phyloP scores from a whole-genome alignment of 2,329 filamentous ascomycete genomes.

The Pyricularia pennisetigena region DNA sequence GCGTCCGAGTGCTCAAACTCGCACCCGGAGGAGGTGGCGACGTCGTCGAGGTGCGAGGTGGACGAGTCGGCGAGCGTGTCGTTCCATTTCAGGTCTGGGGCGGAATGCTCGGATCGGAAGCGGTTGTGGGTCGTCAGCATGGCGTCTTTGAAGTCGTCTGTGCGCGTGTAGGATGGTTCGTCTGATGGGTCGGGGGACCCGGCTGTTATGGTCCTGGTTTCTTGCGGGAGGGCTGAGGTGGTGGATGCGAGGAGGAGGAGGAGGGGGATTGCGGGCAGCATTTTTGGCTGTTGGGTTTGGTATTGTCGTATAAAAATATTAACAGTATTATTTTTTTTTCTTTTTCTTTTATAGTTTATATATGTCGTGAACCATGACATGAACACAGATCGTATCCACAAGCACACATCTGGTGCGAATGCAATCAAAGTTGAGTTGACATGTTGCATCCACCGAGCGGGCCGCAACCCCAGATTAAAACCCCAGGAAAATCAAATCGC shows the following conservation, averaged over 20 bases:
- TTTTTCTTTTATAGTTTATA: no score
- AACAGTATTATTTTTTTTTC: background rate
- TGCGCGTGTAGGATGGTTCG: slow-evolving; percentile 24
- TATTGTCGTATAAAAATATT: background rate
- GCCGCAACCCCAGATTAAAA: background rate
- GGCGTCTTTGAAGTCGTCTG: slow-evolving; percentile 34
- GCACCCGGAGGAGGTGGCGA: slow-evolving; percentile 23
- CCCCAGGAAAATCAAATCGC: background rate
- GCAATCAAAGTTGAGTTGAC: background rate
- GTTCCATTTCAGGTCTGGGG: slow-evolving; percentile 53
- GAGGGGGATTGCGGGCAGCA: background rate
- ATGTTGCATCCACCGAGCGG: background rate
- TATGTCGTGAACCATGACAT: background rate
- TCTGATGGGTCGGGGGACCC: slow-evolving; percentile 22
- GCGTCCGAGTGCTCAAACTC: slow-evolving; percentile 47
- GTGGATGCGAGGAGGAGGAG: background rate
- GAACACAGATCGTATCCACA: background rate
- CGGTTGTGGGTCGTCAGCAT: slow-evolving; percentile 57
- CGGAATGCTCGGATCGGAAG: slow-evolving; percentile 55
- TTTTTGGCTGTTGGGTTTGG: background rate
- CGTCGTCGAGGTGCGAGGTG: slow-evolving; percentile 30
- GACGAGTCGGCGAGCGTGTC: slow-evolving; percentile 48
- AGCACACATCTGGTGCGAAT: background rate
- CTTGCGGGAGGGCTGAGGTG: background rate
- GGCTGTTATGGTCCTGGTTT: slow-evolving; percentile 21